A percentile compares a stretch with the other conserved stretches of the same genome.
Conservation (phyloP, 768 basidiomycete species). For the Leccinum olivaceopallidum region DNA sequence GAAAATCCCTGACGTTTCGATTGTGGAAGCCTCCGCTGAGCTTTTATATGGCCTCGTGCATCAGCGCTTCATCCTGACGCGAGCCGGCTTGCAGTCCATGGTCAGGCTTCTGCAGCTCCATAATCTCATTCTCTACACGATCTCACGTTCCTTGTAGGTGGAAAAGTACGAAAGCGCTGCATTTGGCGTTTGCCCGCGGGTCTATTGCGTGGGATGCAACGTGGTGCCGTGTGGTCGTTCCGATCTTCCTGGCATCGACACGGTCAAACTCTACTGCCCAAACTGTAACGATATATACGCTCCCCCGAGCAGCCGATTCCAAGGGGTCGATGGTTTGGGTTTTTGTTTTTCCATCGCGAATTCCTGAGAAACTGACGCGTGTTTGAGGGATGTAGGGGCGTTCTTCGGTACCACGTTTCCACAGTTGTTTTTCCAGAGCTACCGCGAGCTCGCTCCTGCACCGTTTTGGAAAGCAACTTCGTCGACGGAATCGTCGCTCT, state of each 20-base stretch:
- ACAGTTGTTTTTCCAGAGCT: constrained; percentile 97
- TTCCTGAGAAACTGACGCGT: constrained; percentile 12
- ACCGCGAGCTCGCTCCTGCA: constrained; percentile 91
- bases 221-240: constrained; percentile 95
- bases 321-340: constrained; percentile 87
- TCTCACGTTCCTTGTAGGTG: constrained; percentile 50
- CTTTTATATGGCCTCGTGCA: constrained; percentile 97
- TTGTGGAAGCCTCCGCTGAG: constrained; percentile 97
- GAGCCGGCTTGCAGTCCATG: constrained; percentile 93
- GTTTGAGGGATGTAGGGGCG: constrained; percentile 61
- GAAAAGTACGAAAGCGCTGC: constrained; percentile 93
- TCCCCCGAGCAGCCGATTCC: constrained; percentile 93
- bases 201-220: constrained; percentile 85
- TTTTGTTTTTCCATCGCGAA: constrained; percentile 7
- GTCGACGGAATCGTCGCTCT: constrained; percentile 50
- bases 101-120: constrained; percentile 41
- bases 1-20: constrained; percentile 98
- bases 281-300: constrained; percentile 98
- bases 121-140: constrained; percentile 15
- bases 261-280: constrained; percentile 96
- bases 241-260: constrained; percentile 94
- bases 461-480: constrained; percentile 85
- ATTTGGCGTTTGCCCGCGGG: constrained; percentile 94
- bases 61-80: constrained; percentile 95
- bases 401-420: constrained; percentile 99